Conservation (phyloP, 306 rosid species). For the Inga laurina region DNA sequence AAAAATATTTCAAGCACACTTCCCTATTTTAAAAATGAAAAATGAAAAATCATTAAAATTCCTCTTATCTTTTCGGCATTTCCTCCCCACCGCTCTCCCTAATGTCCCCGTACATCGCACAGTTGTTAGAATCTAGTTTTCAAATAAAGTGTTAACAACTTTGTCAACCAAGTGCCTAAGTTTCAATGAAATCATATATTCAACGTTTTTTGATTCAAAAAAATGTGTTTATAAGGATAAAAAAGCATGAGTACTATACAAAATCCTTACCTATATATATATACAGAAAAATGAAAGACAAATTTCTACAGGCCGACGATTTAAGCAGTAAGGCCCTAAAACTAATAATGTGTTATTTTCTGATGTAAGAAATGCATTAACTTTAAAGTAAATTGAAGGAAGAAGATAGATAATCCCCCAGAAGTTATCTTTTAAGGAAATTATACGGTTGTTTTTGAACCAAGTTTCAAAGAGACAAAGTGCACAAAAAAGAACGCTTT, state of each 20-base stretch:
- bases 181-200: not conserved
- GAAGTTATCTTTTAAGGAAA: constrained; percentile 1
- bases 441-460: not conserved
- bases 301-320: not conserved
- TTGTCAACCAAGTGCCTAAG: not conserved
- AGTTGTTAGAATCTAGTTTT: no score
- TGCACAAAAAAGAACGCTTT: not conserved
- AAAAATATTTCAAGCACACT: no score
- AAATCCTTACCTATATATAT: not conserved
- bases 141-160: not conserved
- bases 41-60: no score
- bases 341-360: not conserved
- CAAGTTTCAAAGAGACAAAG: not conserved
- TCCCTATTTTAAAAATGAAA: no score
- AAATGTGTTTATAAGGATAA: not conserved
- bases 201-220: not conserved
- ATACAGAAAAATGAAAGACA: not conserved
- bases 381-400: not conserved
- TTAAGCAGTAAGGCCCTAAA: not conserved
- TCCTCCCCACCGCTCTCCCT: no score
- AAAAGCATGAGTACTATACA: not conserved
- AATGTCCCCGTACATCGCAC: no score
- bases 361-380: not conserved
- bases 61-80: no score
- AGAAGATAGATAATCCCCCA: not conserved